phyloP scores from a whole-genome alignment of 306 rosid species.

The Trichosanthes cucumerina region DNA sequence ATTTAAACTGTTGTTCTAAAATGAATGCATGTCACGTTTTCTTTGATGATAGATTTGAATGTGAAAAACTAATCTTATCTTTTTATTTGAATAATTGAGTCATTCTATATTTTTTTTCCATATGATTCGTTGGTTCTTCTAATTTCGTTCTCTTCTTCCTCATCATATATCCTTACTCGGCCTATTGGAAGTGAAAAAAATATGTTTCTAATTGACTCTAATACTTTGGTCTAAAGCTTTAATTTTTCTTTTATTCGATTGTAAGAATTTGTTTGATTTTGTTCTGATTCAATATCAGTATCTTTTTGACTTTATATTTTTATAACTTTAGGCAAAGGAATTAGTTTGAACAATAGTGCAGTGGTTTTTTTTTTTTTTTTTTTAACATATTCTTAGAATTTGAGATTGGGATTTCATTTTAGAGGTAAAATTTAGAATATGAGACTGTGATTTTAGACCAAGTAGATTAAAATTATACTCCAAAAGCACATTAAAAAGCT shows the following conservation, averaged over 20 bases:
- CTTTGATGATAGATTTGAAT: neutral
- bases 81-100: neutral
- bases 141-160: neutral
- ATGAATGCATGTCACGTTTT: neutral
- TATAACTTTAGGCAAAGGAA: neutral
- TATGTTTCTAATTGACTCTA: neutral
- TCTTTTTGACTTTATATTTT: neutral
- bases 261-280: neutral
- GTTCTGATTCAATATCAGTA: neutral
- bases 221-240: neutral
- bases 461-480: neutral
- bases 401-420: neutral
- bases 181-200: too few species aligned
- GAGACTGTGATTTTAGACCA: neutral
- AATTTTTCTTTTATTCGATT: neutral
- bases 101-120: neutral
- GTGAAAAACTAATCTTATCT: neutral
- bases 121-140: neutral
- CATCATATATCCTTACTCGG: neutral
- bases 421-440: neutral
- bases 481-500: neutral
- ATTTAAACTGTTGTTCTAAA: neutral
- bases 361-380: too few species aligned
- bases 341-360: neutral
- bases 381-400: neutral